Percentiles rank a stretch among this genome's conserved stretches.
Conservation (phyloP, 2,329 filamentous ascomycete species). For the Diplocarpon rosae region DNA sequence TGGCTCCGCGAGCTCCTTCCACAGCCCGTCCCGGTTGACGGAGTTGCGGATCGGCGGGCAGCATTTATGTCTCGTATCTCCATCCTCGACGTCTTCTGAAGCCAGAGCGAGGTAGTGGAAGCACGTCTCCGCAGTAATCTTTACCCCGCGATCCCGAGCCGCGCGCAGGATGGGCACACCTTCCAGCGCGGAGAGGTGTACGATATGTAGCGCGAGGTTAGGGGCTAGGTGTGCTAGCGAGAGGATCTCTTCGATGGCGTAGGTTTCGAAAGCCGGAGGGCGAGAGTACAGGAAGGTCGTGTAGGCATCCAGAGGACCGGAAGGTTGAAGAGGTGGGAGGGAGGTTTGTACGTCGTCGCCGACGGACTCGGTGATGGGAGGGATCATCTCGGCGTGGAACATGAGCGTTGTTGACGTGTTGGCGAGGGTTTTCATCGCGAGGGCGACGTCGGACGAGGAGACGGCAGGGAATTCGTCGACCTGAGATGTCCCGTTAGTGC, state of each 20-base stretch:
- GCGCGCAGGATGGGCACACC: conserved; percentile 55
- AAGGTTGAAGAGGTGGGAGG: conserved; percentile 56
- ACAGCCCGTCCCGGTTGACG: conserved; percentile 52
- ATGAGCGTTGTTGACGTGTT: conserved; percentile 82
- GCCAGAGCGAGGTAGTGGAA: conserved; percentile 64
- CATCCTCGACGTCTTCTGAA: conserved; percentile 53
- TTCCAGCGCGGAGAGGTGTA: conserved; percentile 59
- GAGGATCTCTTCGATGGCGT: conserved; percentile 78
- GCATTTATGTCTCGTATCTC: conserved; percentile 64
- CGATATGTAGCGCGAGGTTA: conserved; percentile 76
- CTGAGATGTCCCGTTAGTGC: conserved; percentile 32
- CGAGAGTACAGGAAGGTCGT: conserved; percentile 85
- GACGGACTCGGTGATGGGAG: conserved; percentile 70
- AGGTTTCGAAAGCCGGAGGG: conserved; percentile 81
- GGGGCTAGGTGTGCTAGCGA: conserved; percentile 72
- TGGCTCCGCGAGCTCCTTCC: conserved; percentile 62
- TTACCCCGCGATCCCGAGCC: conserved; percentile 50
- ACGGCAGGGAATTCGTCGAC: conserved; percentile 94
- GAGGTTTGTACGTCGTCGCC: conserved; percentile 66
- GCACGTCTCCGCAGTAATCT: conserved; percentile 67
- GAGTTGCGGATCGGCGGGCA: conserved; percentile 60
- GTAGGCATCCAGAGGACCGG: conserved; percentile 66
- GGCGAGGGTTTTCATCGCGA: conserved; percentile 71
- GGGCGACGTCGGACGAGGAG: conserved; percentile 63
- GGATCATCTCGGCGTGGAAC: conserved; percentile 98